Evolutionary conservation across 1,284 basidiomycete genomes (phyloP).

Genomic region (Peniophora sp.): DNA sequence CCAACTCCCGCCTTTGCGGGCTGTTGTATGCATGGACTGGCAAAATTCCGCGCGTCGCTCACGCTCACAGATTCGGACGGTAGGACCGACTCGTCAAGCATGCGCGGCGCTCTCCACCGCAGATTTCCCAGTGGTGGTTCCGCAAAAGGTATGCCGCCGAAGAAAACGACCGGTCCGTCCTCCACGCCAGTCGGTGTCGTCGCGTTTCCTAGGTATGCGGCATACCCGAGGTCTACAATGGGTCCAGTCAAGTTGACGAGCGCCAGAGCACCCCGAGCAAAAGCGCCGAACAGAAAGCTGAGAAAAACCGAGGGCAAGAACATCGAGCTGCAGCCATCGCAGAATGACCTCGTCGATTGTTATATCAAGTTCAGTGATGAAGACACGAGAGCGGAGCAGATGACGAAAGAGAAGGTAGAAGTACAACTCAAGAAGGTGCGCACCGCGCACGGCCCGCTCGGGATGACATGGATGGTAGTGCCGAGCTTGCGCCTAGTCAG

Average conservation of each 20-base stretch:
- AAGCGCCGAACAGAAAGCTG: no score
- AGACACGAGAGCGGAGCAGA: no score
- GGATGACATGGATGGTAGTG: no score
- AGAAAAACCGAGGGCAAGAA: no score
- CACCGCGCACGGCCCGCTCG: no score
- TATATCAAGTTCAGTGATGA: no score
- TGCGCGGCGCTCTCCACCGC: conserved; percentile 40
- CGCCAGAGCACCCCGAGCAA: no score
- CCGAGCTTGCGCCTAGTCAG: no score
- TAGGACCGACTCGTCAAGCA: conserved; percentile 31
- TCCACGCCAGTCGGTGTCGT: conserved; percentile 28
- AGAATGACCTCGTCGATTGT: no score
- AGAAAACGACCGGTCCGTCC: conserved; percentile 32
- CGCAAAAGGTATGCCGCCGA: conserved; percentile 45
- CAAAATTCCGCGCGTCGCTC: conserved; percentile 34
- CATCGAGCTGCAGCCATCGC: no score
- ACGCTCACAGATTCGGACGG: conserved; percentile 14
- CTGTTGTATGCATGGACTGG: conserved; percentile 32
- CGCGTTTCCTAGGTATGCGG: conserved; percentile 34
- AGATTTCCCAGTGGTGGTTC: conserved; percentile 45
- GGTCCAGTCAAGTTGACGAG: conserved; percentile 12
- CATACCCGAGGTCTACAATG: conserved; percentile 44
- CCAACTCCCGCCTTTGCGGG: conserved; percentile 35
- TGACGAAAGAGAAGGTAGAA: no score
- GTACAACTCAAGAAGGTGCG: no score